A percentile compares a stretch with the other conserved stretches of the same genome.
Evolutionary conservation across 148 eudicot genomes (phyloP).

Genomic region (Selenicereus undatus): DNA sequence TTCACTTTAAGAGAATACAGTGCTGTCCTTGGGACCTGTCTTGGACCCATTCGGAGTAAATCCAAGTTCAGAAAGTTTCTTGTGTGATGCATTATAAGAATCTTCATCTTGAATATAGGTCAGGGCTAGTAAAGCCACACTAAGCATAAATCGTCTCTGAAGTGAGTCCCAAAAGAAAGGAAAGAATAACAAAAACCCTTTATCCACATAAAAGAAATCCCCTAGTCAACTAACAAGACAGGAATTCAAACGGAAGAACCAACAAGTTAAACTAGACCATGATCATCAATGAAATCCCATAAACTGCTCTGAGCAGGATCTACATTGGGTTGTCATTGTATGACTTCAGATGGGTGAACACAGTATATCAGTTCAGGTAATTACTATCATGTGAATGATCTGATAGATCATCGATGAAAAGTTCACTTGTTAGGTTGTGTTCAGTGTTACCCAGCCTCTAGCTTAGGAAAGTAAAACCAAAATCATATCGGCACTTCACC

Average conservation of each 20-base stretch:
- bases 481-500: not conserved
- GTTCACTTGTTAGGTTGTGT: not conserved
- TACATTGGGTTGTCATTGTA: not conserved
- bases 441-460: not conserved
- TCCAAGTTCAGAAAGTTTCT: slow-evolving; percentile 90
- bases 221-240: not conserved
- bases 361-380: not conserved
- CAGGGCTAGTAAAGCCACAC: not conserved
- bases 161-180: not conserved
- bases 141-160: not conserved
- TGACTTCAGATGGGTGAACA: not conserved
- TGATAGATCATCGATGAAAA: not conserved
- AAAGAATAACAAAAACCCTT: no score
- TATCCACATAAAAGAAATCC: no score
- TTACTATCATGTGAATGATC: not conserved
- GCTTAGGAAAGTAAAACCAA: not conserved
- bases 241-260: not conserved
- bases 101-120: slow-evolving; percentile 72
- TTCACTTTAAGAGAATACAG: slow-evolving; percentile 59
- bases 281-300: not conserved
- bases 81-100: slow-evolving; percentile 77
- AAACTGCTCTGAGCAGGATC: not conserved
- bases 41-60: slow-evolving; percentile 43
- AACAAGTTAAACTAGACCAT: not conserved
- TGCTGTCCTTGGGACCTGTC: slow-evolving; percentile 37